A percentile compares a stretch with the other conserved stretches of the same genome.
These are phyloP conservation scores for Mortierella sp. DNA, from an alignment of 371 early-diverging fungal species.

Conservation along the genomic window DNA sequence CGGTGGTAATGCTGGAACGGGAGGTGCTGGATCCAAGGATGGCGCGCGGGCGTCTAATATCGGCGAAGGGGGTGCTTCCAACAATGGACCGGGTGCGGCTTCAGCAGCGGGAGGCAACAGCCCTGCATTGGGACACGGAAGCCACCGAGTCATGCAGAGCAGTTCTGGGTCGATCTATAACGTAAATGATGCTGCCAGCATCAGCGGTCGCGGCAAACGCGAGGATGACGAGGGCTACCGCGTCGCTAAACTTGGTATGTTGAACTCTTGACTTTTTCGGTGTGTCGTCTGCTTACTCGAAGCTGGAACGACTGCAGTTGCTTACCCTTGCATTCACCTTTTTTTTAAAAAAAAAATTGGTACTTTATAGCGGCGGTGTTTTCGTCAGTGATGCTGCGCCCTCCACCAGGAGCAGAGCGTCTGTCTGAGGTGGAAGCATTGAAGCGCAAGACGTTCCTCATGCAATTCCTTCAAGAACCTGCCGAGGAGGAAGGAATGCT, in stretches of 20 bases:
- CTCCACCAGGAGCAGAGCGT: constrained; percentile 50
- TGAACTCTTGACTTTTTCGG: not conserved
- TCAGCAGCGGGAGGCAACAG: not conserved
- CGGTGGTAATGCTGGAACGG: not conserved
- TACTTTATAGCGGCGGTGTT: constrained; percentile 36
- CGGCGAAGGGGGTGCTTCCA: constrained; percentile 1
- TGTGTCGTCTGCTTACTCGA: not conserved
- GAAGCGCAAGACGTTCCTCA: constrained; percentile 45
- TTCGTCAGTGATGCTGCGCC: constrained; percentile 50
- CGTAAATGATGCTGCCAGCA: constrained; percentile 28
- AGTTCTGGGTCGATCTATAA: constrained; percentile 43
- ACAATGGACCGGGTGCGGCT: not conserved
- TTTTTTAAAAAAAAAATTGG: too few relatives aligned
- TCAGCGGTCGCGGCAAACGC: constrained; percentile 23
- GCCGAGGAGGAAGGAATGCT: constrained; percentile 37
- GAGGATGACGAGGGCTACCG: constrained; percentile 52
- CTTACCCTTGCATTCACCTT: not conserved
- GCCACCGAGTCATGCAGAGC: constrained; percentile 20
- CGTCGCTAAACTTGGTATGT: constrained; percentile 48
- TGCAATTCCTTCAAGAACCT: constrained; percentile 56
- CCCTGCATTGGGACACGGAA: not conserved
- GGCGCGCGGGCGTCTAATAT: not conserved
- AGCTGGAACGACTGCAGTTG: not conserved
- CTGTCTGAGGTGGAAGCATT: constrained; percentile 49
- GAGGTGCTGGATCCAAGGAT: not conserved